Evolutionary conservation across 192 early-diverging fungal species (phyloP).

Genomic region (Mortierella alpina): DNA sequence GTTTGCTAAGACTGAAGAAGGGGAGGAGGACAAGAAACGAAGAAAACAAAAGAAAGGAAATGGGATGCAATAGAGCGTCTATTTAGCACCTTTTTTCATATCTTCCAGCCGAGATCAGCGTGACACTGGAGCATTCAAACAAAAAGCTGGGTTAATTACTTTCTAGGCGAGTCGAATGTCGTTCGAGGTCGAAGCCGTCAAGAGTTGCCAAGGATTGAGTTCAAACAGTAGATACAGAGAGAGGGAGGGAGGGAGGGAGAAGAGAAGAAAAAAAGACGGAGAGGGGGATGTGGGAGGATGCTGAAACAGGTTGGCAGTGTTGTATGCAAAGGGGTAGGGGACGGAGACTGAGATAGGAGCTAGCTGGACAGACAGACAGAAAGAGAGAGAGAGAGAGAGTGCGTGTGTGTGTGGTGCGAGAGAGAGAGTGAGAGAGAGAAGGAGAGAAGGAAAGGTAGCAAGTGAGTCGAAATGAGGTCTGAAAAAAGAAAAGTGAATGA

Average conservation of each 20-base stretch:
- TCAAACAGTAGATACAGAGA: background rate
- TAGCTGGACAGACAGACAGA: background rate
- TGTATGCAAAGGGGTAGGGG: background rate
- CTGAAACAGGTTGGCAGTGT: background rate
- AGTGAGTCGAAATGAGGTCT: background rate
- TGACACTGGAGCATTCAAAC: too few relatives aligned
- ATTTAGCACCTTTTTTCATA: background rate
- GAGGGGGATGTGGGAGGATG: background rate
- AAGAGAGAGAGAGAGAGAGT: slow-evolving; percentile 1
- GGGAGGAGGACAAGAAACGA: background rate
- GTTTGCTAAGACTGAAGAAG: background rate
- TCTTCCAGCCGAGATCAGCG: background rate
- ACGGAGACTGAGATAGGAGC: background rate
- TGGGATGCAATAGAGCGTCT: background rate
- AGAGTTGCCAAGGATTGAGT: background rate
- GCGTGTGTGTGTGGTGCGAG: too few relatives aligned
- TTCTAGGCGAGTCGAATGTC: too few relatives aligned
- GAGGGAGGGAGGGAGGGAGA: too few relatives aligned
- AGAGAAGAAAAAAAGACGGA: too few relatives aligned
- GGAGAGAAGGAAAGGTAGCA: background rate
- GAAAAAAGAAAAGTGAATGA: background rate
- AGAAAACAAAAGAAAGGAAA: background rate
- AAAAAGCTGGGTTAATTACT: too few relatives aligned
- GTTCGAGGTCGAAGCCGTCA: slow-evolving; percentile 1
- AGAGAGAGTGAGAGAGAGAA: background rate